A percentile compares a stretch with the other conserved stretches of the same genome.
These are phyloP conservation scores for Fomitopsis serialis DNA, from an alignment of 768 basidiomycete genomes.

Conservation along the genomic window DNA sequence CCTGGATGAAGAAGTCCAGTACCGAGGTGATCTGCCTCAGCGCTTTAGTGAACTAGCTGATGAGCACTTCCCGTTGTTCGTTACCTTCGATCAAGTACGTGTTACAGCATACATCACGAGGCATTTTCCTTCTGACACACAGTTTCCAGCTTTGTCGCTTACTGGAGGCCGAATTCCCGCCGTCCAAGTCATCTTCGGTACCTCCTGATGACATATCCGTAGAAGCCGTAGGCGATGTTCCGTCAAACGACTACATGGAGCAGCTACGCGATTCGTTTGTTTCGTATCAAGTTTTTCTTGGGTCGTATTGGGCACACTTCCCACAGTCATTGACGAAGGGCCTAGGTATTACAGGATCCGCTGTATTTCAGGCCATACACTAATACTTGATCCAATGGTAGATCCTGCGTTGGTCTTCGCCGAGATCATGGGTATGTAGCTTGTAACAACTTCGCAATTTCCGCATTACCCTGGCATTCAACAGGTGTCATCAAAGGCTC, in stretches of 20 bases:
- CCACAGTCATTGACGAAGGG: conserved; percentile 44
- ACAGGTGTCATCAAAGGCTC: conserved; percentile 67
- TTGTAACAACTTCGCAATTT: too few relatives aligned
- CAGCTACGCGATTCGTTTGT: conserved; percentile 23
- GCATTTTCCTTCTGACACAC: too few relatives aligned
- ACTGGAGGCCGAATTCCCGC: conserved; percentile 40
- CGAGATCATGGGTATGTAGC: conserved; percentile 61
- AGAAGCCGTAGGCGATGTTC: neutral
- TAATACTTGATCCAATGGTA: conserved; percentile 19
- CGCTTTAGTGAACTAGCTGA: conserved; percentile 53
- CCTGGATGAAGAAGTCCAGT: conserved; percentile 36
- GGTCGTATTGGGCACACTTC: conserved; percentile 55
- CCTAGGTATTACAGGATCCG: too few relatives aligned
- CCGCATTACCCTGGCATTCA: too few relatives aligned
- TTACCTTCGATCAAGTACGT: conserved; percentile 60
- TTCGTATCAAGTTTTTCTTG: conserved; percentile 40
- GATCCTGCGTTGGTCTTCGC: conserved; percentile 59
- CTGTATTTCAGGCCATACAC: too few relatives aligned
- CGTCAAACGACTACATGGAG: conserved; percentile 20
- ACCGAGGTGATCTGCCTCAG: conserved; percentile 41
- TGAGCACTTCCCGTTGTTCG: conserved; percentile 62
- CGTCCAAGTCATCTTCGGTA: too few relatives aligned
- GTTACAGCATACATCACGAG: too few relatives aligned
- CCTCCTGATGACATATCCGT: too few relatives aligned
- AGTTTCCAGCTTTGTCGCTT: conserved; percentile 41